Base-by-base conservation (phyloP, 306 rosid species). In the Alnus rubra region DNA sequence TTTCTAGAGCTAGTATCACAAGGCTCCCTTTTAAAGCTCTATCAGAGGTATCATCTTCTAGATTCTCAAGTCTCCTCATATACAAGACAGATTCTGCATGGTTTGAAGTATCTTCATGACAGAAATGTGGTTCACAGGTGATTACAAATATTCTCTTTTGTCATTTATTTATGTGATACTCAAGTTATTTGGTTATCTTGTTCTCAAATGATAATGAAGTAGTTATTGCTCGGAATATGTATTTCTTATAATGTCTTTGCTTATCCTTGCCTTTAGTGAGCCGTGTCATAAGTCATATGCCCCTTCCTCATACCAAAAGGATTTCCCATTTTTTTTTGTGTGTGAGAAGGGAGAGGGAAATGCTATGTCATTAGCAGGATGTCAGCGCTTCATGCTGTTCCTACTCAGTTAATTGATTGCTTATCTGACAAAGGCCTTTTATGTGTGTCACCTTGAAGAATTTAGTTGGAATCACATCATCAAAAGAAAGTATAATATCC, bases 51-150 rank as follows among this genome's bases (percentile, higher is more conserved):
- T 75, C 78, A 78, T 76, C 98, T 95, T 65, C 78, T 82, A 77
- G 98, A 95, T 63, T 88, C 99, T 14, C 97, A 88, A 74, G 98
- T 93, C 73, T 90, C 97, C 70, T 89, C 88, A 49, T 95, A 95
- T 76, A 91, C 98, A 67, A 91, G 96, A 86, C 99, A 95, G 82
- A 93, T 95, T 79, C 85, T 93, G 76, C 87, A 62, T 54, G 99
- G 99, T 84, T 88, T 95, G 87, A 95, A 91, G 90, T 93, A 95
- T 84, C 97, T 95, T 80, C 99, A 93, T 71, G 98, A 95, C 74
- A 88, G 79, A 84, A 81, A 80, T 73, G 98, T 93, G 82, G 84
- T 95, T 86, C 99, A 95, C 90, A 93, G 99, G 99, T 95, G 74
- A 84, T 76, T 42, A 83, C 16, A 37, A 77, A 45, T 9, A 55